A percentile compares a stretch with the other conserved stretches of the same genome.
Conservation (phyloP, 805 yeast species). For the Candida ulmi region DNA sequence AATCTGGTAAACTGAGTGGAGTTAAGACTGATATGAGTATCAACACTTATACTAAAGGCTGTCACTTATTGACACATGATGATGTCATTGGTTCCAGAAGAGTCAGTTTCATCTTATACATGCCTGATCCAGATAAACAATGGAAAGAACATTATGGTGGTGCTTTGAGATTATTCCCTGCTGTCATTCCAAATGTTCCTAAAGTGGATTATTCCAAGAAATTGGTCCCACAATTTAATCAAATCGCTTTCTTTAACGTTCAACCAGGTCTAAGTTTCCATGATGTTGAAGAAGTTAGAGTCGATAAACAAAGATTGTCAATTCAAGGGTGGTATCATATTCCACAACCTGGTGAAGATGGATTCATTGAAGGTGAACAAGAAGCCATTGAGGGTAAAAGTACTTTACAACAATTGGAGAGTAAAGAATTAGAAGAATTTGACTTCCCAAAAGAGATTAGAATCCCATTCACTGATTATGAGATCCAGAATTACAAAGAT, state of each 20-base stretch:
- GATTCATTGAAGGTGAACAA: slow-evolving; percentile 78
- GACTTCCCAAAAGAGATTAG: slow-evolving; percentile 73
- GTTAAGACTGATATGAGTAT: slow-evolving; percentile 86
- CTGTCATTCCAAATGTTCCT: slow-evolving; percentile 87
- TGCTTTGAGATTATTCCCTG: slow-evolving; percentile 78
- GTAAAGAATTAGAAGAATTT: slow-evolving; percentile 67
- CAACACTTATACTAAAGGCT: slow-evolving; percentile 86
- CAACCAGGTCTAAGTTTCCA: slow-evolving; percentile 97
- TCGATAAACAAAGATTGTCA: slow-evolving; percentile 83
- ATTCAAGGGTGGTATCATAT: slow-evolving; percentile 99
- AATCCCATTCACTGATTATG: slow-evolving; percentile 34
- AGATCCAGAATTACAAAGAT: slow-evolving; percentile 26
- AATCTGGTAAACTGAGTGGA: slow-evolving; percentile 89
- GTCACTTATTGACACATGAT: slow-evolving; percentile 92
- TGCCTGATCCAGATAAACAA: slow-evolving; percentile 83
- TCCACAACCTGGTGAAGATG: slow-evolving; percentile 90
- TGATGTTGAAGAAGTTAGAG: slow-evolving; percentile 95
- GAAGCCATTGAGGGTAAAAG: slow-evolving; percentile 68
- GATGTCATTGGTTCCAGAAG: slow-evolving; percentile 96
- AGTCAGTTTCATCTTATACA: slow-evolving; percentile 84
- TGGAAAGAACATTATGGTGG: slow-evolving; percentile 97
- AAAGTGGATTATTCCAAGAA: slow-evolving; percentile 63
- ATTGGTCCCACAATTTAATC: slow-evolving; percentile 90
- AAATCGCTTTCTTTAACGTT: slow-evolving; percentile 91
- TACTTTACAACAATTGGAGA: slow-evolving; percentile 74